phyloP scores from a whole-genome alignment of 352 stramenopile genomes.

The Globisporangium cystogenes region DNA sequence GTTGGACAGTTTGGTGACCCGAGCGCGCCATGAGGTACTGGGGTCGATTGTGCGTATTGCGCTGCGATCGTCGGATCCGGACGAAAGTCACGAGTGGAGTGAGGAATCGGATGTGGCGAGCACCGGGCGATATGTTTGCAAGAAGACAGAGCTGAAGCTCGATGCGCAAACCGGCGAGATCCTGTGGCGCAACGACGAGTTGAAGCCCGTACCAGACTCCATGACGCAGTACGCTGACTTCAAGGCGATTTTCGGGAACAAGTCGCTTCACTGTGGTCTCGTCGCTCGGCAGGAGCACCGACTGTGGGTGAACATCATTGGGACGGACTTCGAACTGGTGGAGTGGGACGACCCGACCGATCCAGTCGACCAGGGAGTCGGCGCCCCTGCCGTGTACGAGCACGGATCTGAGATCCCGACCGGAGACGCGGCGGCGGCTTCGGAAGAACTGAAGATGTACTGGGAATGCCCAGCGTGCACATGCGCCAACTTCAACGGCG shows the following conservation, averaged over 20 bases:
- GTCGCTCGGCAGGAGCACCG: conserved; percentile 83
- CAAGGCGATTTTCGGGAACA: conserved; percentile 77
- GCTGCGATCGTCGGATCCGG: conserved; percentile 50
- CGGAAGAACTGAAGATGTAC: conserved; percentile 81
- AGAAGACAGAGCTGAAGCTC: conserved; percentile 77
- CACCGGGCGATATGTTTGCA: conserved; percentile 62
- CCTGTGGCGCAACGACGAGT: conserved; percentile 87
- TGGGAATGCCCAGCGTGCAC: conserved; percentile 84
- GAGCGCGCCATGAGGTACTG: conserved; percentile 34
- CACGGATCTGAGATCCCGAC: conserved; percentile 8
- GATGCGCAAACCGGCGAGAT: conserved; percentile 87
- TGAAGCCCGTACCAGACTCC: conserved; percentile 87
- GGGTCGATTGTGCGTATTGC: conserved; percentile 71
- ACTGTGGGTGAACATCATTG: conserved; percentile 87
- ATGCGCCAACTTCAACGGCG: conserved; percentile 83
- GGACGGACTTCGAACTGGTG: conserved; percentile 81
- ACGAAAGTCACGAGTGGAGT: conserved; percentile 55
- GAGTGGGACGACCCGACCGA: conserved; percentile 84
- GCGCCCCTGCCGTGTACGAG: conserved; percentile 47
- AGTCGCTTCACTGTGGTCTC: conserved; percentile 84
- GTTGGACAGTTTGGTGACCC: conserved; percentile 27
- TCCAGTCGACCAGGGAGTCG: conserved; percentile 77
- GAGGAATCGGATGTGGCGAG: conserved; percentile 49
- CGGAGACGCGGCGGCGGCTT: conserved; percentile 9
- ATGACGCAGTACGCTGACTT: conserved; percentile 90